These are phyloP conservation scores for Haplosporangium gracile DNA, from an alignment of 192 early-diverging fungal genomes.

Conservation along the genomic window DNA sequence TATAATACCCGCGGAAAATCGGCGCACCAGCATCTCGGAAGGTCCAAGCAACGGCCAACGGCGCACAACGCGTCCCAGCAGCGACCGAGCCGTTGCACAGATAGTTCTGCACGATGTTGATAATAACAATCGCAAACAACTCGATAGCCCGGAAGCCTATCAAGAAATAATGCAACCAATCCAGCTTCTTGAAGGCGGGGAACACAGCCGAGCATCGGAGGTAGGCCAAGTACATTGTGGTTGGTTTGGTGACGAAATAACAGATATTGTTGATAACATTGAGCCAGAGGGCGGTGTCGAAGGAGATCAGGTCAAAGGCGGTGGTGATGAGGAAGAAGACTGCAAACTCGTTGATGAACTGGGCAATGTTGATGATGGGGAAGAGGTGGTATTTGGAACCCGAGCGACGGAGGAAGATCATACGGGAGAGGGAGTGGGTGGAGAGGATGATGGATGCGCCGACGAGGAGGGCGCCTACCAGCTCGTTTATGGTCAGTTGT, in stretches of 20 bases:
- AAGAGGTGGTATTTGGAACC: conserved; percentile 56
- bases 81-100: conserved; percentile 44
- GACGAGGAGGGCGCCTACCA: conserved; percentile 47
- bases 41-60: conserved; percentile 34
- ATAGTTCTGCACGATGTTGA: conserved; percentile 47
- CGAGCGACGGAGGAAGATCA: conserved; percentile 41
- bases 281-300: conserved; percentile 29
- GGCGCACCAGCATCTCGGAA: conserved; percentile 49
- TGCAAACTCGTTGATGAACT: conserved; percentile 48
- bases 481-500: conserved; percentile 22
- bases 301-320: conserved; percentile 19
- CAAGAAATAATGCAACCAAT: conserved; percentile 40
- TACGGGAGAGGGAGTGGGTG: conserved; percentile 45
- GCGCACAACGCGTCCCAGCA: conserved; percentile 29
- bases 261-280: conserved; percentile 55
- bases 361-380: conserved; percentile 55
- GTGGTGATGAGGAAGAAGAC: conserved; percentile 49
- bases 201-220: conserved; percentile 47
- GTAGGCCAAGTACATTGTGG: conserved; percentile 56
- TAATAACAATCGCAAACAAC: conserved; percentile 38
- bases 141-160: conserved; percentile 43
- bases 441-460: conserved; percentile 52
- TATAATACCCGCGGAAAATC: conserved; percentile 52
- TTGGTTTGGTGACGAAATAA: conserved; percentile 57
- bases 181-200: conserved; percentile 28